Conservation (phyloP, 2,329 filamentous ascomycete species). For the Hypomyces rosellus region DNA sequence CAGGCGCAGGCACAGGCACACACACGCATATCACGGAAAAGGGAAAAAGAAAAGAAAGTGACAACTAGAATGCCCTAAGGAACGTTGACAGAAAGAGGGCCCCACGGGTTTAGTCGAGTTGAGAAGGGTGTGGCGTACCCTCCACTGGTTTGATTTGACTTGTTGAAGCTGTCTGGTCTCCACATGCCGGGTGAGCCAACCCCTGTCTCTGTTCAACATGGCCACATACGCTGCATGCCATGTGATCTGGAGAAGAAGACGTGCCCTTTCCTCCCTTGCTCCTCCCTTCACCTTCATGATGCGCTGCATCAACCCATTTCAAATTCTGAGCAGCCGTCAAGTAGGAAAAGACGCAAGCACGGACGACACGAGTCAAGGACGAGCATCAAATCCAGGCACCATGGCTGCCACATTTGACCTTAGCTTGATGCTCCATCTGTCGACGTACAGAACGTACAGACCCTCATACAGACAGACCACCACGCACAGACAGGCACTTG, state of each 20-base stretch:
- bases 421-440: conserved; percentile 4
- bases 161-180: background rate
- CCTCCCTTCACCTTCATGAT: too few species aligned
- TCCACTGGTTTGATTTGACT: background rate
- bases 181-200: background rate
- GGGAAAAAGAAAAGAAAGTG: too few species aligned
- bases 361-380: too few species aligned
- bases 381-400: background rate
- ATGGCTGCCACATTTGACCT: too few species aligned
- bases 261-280: background rate
- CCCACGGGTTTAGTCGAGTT: too few species aligned
- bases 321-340: background rate
- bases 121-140: background rate
- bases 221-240: conserved; percentile 8
- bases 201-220: background rate
- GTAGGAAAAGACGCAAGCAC: too few species aligned
- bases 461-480: background rate
- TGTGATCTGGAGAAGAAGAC: conserved; percentile 9
- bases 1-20: too few species aligned
- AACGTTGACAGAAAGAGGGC: too few species aligned
- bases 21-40: too few species aligned
- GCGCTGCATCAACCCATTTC: background rate
- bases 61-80: too few species aligned
- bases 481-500: too few species aligned
- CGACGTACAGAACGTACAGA: conserved; percentile 2